Evolutionary conservation across 495 filamentous ascomycete genomes (phyloP).

Genomic region (Oidiodendron maius): DNA sequence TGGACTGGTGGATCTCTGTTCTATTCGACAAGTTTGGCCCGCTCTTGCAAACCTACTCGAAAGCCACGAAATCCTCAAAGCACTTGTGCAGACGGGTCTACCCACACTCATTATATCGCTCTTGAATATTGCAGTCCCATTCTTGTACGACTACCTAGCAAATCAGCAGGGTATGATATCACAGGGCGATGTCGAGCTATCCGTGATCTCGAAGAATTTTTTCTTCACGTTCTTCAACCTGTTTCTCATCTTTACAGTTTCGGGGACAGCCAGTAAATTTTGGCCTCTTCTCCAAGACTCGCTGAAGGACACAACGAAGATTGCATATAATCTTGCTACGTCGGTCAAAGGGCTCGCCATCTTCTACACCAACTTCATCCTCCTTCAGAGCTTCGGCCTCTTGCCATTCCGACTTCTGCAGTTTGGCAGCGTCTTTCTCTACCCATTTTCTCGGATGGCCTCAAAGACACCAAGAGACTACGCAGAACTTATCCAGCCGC

Average conservation of each 20-base stretch:
- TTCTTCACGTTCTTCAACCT: conserved; percentile 99
- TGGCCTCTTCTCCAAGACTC: conserved; percentile 64
- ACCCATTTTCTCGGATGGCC: conserved; percentile 71
- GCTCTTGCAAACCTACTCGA: conserved; percentile 62
- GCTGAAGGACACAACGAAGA: conserved; percentile 68
- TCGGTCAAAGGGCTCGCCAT: conserved; percentile 66
- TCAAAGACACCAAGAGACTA: conserved; percentile 89
- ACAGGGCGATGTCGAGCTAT: conserved; percentile 89
- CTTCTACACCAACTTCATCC: conserved; percentile 94
- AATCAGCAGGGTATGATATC: conserved; percentile 91
- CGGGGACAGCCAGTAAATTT: conserved; percentile 74
- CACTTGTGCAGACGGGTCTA: conserved; percentile 79
- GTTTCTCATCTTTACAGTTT: conserved; percentile 89
- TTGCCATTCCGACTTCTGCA: conserved; percentile 91
- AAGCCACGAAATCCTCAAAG: conserved; percentile 57
- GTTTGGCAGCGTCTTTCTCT: conserved; percentile 78
- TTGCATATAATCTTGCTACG: conserved; percentile 68
- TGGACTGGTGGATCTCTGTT: conserved; percentile 66
- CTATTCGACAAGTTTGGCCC: conserved; percentile 67
- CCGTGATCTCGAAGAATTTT: conserved; percentile 95
- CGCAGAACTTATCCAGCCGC: conserved; percentile 75
- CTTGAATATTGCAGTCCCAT: conserved; percentile 84
- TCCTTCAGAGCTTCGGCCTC: conserved; percentile 85
- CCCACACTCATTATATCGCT: conserved; percentile 80
- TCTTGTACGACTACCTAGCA: conserved; percentile 90